A percentile compares a stretch with the other conserved stretches of the same genome.
Conservation (phyloP, 1,139 yeast species). For the Diutina neorugosa region DNA sequence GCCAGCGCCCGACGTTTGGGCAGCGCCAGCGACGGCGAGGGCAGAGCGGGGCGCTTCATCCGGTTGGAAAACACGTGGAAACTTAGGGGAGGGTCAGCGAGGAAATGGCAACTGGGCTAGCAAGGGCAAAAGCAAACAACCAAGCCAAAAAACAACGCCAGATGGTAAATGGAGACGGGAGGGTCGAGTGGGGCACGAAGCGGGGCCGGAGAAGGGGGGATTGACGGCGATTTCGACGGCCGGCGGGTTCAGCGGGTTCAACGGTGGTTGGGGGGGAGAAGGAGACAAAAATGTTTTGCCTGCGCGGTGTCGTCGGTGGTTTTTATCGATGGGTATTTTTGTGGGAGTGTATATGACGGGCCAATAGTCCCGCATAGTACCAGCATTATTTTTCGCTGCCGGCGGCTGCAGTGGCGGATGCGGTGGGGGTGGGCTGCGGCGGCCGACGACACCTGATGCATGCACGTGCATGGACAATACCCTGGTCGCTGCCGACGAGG, state of each 20-base stretch:
- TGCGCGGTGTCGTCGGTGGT: neutral
- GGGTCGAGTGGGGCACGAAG: no score
- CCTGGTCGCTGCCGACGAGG: neutral
- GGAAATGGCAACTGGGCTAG: no score
- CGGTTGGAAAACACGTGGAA: neutral
- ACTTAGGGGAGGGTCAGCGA: neutral
- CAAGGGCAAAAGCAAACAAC: no score
- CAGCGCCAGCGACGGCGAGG: neutral
- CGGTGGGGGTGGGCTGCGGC: neutral
- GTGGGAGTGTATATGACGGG: neutral
- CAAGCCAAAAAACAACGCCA: no score
- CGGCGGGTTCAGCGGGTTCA: neutral
- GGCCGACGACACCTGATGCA: no score
- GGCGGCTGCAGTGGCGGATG: neutral
- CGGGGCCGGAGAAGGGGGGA: neutral
- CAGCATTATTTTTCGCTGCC: neutral
- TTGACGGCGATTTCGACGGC: neutral
- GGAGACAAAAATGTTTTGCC: neutral
- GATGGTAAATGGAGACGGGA: no score
- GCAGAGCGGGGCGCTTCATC: neutral
- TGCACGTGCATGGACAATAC: neutral
- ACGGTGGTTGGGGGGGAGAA: neutral
- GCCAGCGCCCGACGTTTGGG: neutral
- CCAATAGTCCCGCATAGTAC: neutral
- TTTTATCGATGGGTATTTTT: neutral